A percentile compares a stretch with the other conserved stretches of the same genome.
These are phyloP conservation scores for Boletus speciosus DNA, from an alignment of 768 basidiomycete species.

Conservation along the genomic window DNA sequence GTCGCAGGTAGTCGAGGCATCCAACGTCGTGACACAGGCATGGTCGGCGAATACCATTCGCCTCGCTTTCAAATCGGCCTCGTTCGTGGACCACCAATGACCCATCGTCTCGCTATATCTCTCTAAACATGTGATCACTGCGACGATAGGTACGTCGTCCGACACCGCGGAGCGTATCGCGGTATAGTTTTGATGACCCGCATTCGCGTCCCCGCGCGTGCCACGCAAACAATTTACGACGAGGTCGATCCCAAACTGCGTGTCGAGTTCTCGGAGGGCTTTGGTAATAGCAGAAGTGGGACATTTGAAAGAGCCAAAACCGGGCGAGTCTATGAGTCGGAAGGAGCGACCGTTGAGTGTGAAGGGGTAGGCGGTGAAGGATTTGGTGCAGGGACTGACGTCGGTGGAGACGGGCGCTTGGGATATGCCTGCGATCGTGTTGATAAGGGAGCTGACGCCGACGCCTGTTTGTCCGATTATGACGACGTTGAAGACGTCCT, in stretches of 20 bases:
- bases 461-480: slow-evolving; percentile 31
- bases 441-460: slow-evolving; percentile 41
- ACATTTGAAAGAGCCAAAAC: slow-evolving; percentile 28
- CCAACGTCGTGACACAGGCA: slow-evolving; percentile 39
- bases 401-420: slow-evolving; percentile 26
- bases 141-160: slow-evolving; percentile 31
- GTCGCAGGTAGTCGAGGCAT: slow-evolving; percentile 14
- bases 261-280: slow-evolving; percentile 27
- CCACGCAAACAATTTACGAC: slow-evolving; percentile 28
- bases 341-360: slow-evolving; percentile 26
- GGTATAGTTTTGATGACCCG: slow-evolving; percentile 25
- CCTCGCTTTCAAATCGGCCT: slow-evolving; percentile 29
- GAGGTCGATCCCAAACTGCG: slow-evolving; percentile 27
- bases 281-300: slow-evolving; percentile 23
- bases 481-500: slow-evolving; percentile 31
- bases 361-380: slow-evolving; percentile 23
- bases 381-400: slow-evolving; percentile 27
- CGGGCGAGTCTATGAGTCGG: slow-evolving; percentile 30
- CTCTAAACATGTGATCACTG: slow-evolving; percentile 31
- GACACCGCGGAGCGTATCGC: slow-evolving; percentile 29
- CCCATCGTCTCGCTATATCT: slow-evolving; percentile 30
- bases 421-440: slow-evolving; percentile 30
- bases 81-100: slow-evolving; percentile 40
- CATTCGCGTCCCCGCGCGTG: slow-evolving; percentile 28
- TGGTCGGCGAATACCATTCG: slow-evolving; percentile 37